Evolutionary conservation across 2,329 filamentous ascomycete genomes (phyloP), one percentile per base, ranked within the genome.

Genomic region (Penicillium janthinellum): DNA sequence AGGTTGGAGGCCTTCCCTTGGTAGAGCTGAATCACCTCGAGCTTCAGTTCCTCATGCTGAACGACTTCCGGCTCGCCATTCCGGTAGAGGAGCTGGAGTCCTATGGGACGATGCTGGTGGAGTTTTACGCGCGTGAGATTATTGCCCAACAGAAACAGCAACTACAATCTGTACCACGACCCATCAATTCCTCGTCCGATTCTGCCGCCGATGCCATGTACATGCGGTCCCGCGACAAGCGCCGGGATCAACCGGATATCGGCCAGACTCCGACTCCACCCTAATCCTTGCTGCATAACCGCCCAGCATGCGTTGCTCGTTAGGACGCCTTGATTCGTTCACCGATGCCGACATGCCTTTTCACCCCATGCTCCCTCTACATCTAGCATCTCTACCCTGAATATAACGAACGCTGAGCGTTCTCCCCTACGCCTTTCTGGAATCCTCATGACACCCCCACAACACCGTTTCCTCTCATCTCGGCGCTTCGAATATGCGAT

Each of bases 101-200:
- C 0, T 99, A 99, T 70, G 95, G 92, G 5, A 99, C 95, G 0
- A 98, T 98, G 94, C 83, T 99, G 12, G 95, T 99, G 15, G 94
- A 98, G 72, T 99, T 98, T 72, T 99, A 98, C 72, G 94, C 92
- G 0, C 85, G 94, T 56, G 95, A 99, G 75, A 89, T 97, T 15
- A 86, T 96, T 28, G 82, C 86, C 28, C 87, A 89, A 69, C 80
- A 82, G 63, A 81, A 84, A 34, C 70, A 54, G 31, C 31, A 71
- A 28, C 68, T 70, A 17, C 64, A 64, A 25, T 64, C 59, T 15
- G 53, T 68, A 3, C 66, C 71, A 42, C 61, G 65, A 20, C 38
- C 66, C 10, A 64, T 70, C 1, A 58, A 65, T 14, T 22, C 60
- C 31, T 17, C 44, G 2, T 28, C 64, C 8, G 67, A 67, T 31